Evolutionary conservation across 768 basidiomycete genomes (phyloP).

Genomic region (Hericium coralloides): DNA sequence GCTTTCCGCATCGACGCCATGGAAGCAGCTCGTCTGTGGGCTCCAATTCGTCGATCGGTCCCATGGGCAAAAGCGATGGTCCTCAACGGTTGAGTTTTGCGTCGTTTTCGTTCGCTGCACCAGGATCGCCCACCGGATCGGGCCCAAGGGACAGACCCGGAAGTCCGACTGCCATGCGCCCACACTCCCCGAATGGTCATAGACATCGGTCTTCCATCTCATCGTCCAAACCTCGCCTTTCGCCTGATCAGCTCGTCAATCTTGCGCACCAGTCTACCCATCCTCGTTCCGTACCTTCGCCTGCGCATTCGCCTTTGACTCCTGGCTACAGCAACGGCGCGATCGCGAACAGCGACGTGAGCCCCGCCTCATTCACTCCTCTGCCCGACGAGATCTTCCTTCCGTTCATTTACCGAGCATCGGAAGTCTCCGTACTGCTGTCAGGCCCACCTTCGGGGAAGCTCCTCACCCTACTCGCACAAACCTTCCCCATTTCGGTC

Average conservation of each 20-base stretch:
- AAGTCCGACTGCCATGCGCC: constrained; percentile 22
- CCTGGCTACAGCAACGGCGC: background rate
- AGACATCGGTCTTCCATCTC: constrained; percentile 38
- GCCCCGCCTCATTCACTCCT: constrained; percentile 58
- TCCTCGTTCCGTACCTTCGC: constrained; percentile 25
- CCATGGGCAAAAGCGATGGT: constrained; percentile 16
- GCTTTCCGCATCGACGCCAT: constrained; percentile 21
- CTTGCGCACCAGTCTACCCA: constrained; percentile 56
- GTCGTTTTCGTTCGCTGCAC: constrained; percentile 48
- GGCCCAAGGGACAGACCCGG: constrained; percentile 19
- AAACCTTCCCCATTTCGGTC: constrained; percentile 40
- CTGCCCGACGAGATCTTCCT: constrained; percentile 72
- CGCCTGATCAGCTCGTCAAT: constrained; percentile 68
- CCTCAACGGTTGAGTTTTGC: constrained; percentile 48
- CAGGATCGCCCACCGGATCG: constrained; percentile 16
- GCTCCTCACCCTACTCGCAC: constrained; percentile 62
- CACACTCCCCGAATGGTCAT: constrained; percentile 19
- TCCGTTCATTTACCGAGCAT: constrained; percentile 78
- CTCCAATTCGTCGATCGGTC: constrained; percentile 16
- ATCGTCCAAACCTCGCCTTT: constrained; percentile 27
- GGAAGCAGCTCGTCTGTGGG: constrained; percentile 22
- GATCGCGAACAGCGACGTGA: constrained; percentile 1
- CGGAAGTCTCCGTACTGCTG: constrained; percentile 66
- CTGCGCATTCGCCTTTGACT: constrained; percentile 10
- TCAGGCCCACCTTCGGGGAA: constrained; percentile 54